Percentiles rank a stretch among this genome's conserved stretches.
Conservation (phyloP, 495 filamentous ascomycete genomes). For the Podospora bellae-mahoneyi region DNA sequence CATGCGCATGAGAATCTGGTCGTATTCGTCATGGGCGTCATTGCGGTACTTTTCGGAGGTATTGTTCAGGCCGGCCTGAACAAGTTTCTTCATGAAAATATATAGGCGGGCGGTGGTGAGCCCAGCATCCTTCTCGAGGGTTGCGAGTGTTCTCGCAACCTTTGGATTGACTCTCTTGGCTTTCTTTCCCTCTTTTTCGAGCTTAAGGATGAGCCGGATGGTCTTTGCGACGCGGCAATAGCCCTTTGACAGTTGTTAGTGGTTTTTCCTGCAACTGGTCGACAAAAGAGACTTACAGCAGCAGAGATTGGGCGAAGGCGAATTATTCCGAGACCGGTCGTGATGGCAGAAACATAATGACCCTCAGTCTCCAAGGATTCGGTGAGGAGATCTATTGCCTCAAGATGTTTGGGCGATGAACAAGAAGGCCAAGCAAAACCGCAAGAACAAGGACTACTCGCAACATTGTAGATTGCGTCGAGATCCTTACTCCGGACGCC, state of each 20-base stretch:
- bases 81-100: not conserved
- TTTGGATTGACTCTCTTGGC: not conserved
- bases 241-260: conserved; percentile 20
- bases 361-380: conserved; percentile 20
- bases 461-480: conserved; percentile 15
- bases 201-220: conserved; percentile 20
- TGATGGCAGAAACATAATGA: conserved; percentile 24
- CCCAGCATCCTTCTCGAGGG: conserved; percentile 11
- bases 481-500: conserved; percentile 17
- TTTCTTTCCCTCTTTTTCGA: not conserved
- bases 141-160: conserved; percentile 5
- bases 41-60: not conserved
- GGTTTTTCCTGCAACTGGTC: not conserved
- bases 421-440: conserved; percentile 30
- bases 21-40: not conserved
- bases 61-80: not conserved
- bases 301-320: conserved; percentile 25
- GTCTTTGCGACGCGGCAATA: conserved; percentile 31
- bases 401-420: conserved; percentile 14
- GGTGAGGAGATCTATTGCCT: conserved; percentile 25
- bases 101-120: not conserved
- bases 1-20: conserved; percentile 27
- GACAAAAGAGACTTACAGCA: conserved; percentile 15
- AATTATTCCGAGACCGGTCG: conserved; percentile 26
- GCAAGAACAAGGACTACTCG: conserved; percentile 21